Evolutionary conservation across 2,329 filamentous ascomycete species (phyloP).

Genomic region (Colletotrichum chrysophilum): DNA sequence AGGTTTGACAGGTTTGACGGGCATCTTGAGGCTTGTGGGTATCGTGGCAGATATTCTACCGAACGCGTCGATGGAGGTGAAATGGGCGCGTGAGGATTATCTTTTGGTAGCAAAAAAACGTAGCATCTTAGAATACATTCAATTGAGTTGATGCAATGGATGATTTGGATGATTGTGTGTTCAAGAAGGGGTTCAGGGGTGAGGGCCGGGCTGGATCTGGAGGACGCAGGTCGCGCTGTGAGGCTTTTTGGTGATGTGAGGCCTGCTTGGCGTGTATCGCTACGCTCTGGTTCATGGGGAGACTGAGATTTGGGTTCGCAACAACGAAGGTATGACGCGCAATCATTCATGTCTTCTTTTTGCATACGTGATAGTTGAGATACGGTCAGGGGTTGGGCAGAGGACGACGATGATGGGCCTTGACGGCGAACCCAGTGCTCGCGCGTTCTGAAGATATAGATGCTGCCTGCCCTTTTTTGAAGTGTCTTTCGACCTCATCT

Average conservation of each 20-base stretch:
- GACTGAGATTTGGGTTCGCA: rapidly evolving
- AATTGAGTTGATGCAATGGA: rapidly evolving
- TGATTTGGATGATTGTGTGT: not conserved
- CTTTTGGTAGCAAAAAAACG: too few species aligned
- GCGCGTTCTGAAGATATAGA: not conserved
- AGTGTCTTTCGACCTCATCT: rapidly evolving
- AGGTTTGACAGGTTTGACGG: not conserved
- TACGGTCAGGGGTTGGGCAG: not conserved
- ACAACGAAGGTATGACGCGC: rapidly evolving
- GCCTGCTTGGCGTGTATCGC: not conserved
- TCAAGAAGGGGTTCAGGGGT: not conserved
- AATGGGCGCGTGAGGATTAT: not conserved
- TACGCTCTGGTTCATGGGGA: not conserved
- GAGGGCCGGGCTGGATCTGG: not conserved
- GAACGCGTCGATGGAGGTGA: not conserved
- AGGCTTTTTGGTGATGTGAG: not conserved
- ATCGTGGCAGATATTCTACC: not conserved
- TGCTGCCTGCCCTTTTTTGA: not conserved
- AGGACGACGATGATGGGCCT: not conserved
- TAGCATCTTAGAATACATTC: too few species aligned
- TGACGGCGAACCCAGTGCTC: not conserved
- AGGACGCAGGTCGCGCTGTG: not conserved
- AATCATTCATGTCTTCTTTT: not conserved
- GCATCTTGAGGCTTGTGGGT: not conserved
- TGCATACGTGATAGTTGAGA: not conserved